Conservation (phyloP, 2,329 filamentous ascomycete species). For the Sphaerulina musiva region DNA sequence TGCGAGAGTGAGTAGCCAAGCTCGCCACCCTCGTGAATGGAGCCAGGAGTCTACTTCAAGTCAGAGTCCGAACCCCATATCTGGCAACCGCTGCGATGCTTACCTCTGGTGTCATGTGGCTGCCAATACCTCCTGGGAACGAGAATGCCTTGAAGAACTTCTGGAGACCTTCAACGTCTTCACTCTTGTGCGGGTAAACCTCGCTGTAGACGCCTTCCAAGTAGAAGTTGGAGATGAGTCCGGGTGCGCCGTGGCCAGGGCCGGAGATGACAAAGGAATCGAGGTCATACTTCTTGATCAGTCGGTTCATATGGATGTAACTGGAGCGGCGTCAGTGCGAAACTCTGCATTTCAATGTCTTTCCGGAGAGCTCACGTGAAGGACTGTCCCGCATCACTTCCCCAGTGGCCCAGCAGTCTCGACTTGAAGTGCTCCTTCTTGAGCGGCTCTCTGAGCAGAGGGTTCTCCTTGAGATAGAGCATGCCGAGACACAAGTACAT, state of each 20-base stretch:
- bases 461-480: slow-evolving; percentile 71
- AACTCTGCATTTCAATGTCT: background rate
- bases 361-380: slow-evolving; percentile 48
- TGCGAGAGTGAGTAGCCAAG: slow-evolving; percentile 76
- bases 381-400: slow-evolving; percentile 71
- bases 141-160: slow-evolving; percentile 79
- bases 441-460: slow-evolving; percentile 63
- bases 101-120: slow-evolving; percentile 57
- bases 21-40: slow-evolving; percentile 68
- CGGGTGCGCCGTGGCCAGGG: slow-evolving; percentile 71
- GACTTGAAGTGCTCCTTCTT: slow-evolving; percentile 65
- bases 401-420: slow-evolving; percentile 70
- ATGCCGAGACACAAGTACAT: slow-evolving; percentile 71
- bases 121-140: slow-evolving; percentile 71
- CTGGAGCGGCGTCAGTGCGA: slow-evolving; percentile 13
- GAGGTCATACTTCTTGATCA: slow-evolving; percentile 70
- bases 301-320: slow-evolving; percentile 73
- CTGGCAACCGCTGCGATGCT: background rate
- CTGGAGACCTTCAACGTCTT: slow-evolving; percentile 62
- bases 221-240: slow-evolving; percentile 68
- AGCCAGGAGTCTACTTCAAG: slow-evolving; percentile 60
- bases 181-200: slow-evolving; percentile 66
- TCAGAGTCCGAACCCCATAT: background rate
- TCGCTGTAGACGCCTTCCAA: slow-evolving; percentile 72
- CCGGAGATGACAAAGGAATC: slow-evolving; percentile 68